Base-by-base conservation (phyloP, 371 early-diverging fungal species). In the Saksenaea oblongispora region DNA sequence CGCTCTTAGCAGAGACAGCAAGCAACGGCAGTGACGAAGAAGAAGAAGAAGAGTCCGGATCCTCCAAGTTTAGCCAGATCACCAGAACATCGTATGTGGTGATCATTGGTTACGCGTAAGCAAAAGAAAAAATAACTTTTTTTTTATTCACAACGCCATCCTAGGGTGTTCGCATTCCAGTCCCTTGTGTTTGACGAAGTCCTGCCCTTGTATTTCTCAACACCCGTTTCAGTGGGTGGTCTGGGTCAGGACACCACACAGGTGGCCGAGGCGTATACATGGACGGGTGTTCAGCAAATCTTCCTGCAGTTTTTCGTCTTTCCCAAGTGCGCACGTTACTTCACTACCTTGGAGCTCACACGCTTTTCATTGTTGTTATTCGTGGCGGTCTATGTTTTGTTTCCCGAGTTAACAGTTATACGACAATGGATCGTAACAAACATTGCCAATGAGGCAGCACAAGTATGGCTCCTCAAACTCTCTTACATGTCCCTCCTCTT, bases 131-230 rank as follows among this genome's bases (percentile, higher is more conserved):
- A n/a, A n/a, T n/a, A n/a, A n/a, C 1, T 42, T 42, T 42, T 44
- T 44, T 44, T 44, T 44, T 44, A 4, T 7, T 13, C 36, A 36
- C 36, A 5, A 8, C 36, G 8, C 36, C 13, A 5, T 13, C 8
- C n/a, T 62, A 81, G 77, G 0, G 36, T 82, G 24, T 75, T 91
- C 61, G 78, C 87, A 5, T 81, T 93, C n/a, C 87, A 89, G 54
- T 75, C 86, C 8, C 89, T 91, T 57, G 77, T 93, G 24, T 84
- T 89, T 59, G 93, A 94, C 44, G 92, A 92, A 71, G 76, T 90
- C 0, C 88, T 89, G 31, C 80, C 86, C 7, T 64, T 93, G 4
- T 93, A 84, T 85, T 57, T 61, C 75, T 34, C 69, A 70, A 35
- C 92, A 76, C 73, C 90, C 78, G 7, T 57, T 57, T 18, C 67